Percentiles rank a stretch among this genome's conserved stretches.
Conservation (phyloP, 2,329 filamentous ascomycete genomes). For the Alternaria atra region DNA sequence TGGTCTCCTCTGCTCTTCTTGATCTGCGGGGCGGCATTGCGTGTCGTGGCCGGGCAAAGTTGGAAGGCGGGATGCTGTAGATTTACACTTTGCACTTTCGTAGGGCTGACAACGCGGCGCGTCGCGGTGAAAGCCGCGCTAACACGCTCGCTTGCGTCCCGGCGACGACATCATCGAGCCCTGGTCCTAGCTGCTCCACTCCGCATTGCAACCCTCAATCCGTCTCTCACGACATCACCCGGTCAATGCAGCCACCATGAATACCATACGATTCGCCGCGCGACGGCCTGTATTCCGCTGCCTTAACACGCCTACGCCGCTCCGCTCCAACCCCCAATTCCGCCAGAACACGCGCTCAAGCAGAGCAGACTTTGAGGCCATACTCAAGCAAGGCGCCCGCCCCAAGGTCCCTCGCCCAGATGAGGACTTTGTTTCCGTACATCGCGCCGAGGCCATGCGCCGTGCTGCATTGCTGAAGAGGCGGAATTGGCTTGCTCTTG, state of each 20-base stretch:
- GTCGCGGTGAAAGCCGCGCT: constrained; percentile 16
- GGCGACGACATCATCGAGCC: constrained; percentile 28
- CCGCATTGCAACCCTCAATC: constrained; percentile 10
- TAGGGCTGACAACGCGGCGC: constrained; percentile 32
- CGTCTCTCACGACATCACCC: neutral
- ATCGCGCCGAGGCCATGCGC: constrained; percentile 45
- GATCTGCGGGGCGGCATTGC: constrained; percentile 17
- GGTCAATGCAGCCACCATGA: constrained; percentile 37
- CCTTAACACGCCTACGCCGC: constrained; percentile 28
- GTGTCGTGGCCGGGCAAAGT: neutral
- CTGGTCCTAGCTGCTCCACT: constrained; percentile 21
- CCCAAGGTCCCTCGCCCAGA: constrained; percentile 24
- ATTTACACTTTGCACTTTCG: neutral
- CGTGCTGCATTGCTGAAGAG: constrained; percentile 36
- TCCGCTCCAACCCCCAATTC: constrained; percentile 22
- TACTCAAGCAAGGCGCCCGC: constrained; percentile 18
- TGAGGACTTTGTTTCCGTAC: constrained; percentile 44
- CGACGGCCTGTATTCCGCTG: constrained; percentile 43
- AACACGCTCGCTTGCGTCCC: neutral
- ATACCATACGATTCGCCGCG: constrained; percentile 38
- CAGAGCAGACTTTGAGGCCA: constrained; percentile 24
- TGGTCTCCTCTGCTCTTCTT: constrained; percentile 19
- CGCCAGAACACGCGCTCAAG: constrained; percentile 31
- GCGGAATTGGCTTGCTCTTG: constrained; percentile 47
- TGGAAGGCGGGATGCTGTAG: neutral